These are phyloP conservation scores for Cyberlindnera veronae DNA, from an alignment of 805 yeast genomes.

Conservation along the genomic window DNA sequence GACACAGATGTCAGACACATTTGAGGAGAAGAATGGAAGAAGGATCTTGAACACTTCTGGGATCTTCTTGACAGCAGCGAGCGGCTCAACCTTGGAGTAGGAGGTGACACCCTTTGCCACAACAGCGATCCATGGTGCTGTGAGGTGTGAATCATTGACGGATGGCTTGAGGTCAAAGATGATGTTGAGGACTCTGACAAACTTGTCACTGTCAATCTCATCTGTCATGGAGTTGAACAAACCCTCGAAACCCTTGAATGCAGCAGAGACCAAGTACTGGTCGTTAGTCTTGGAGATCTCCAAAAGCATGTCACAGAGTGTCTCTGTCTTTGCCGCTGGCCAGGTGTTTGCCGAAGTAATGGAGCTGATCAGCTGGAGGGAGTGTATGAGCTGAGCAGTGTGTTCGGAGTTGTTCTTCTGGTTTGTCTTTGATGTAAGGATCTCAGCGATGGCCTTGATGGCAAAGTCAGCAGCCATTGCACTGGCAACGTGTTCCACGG, in stretches of 20 bases:
- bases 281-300: slow-evolving; percentile 79
- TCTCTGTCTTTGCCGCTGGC: slow-evolving; percentile 69
- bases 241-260: slow-evolving; percentile 82
- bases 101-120: slow-evolving; percentile 75
- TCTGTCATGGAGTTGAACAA: slow-evolving; percentile 64
- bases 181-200: slow-evolving; percentile 59
- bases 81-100: slow-evolving; percentile 49
- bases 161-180: slow-evolving; percentile 82
- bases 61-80: slow-evolving; percentile 50
- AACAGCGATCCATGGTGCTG: slow-evolving; percentile 94
- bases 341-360: slow-evolving; percentile 76
- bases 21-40: slow-evolving; percentile 64
- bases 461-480: slow-evolving; percentile 64
- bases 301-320: slow-evolving; percentile 71
- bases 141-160: slow-evolving; percentile 74
- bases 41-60: slow-evolving; percentile 57
- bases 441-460: slow-evolving; percentile 47
- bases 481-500: slow-evolving; percentile 77
- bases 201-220: slow-evolving; percentile 59
- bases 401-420: slow-evolving; percentile 45
- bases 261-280: slow-evolving; percentile 76
- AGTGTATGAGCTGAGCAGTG: slow-evolving; percentile 63
- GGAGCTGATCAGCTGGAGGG: slow-evolving; percentile 68
- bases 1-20: slow-evolving; percentile 55
- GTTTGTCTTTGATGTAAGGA: slow-evolving; percentile 34